These are phyloP conservation scores for Diaporthe ampelina DNA, from an alignment of 2,329 filamentous ascomycete genomes.

Conservation along the genomic window DNA sequence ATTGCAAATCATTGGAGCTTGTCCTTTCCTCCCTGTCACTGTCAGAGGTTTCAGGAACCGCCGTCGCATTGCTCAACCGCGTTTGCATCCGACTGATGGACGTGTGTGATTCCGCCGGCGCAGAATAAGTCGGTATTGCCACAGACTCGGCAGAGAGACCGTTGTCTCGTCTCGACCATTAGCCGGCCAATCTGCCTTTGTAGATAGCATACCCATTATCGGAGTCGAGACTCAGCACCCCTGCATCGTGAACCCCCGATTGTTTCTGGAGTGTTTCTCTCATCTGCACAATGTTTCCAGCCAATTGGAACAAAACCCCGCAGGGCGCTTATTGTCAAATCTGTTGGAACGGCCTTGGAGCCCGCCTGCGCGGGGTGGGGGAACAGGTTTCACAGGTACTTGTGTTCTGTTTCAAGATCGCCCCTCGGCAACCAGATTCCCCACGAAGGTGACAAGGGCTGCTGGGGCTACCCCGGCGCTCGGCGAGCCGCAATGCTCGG, in stretches of 20 bases:
- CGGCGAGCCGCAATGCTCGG: slow-evolving; percentile 17
- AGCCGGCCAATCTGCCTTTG: slow-evolving; percentile 13
- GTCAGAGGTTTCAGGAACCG: slow-evolving; percentile 16
- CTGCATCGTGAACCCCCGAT: slow-evolving; percentile 11
- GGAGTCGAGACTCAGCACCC: slow-evolving; percentile 22
- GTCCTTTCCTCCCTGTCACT: background rate
- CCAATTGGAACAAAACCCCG: slow-evolving; percentile 18
- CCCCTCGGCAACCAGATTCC: slow-evolving; percentile 7
- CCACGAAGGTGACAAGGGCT: background rate
- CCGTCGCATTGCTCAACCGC: slow-evolving; percentile 7
- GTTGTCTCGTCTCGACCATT: slow-evolving; percentile 7
- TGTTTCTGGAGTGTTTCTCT: slow-evolving; percentile 29
- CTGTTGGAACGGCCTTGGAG: background rate
- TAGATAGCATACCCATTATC: background rate
- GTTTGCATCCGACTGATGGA: slow-evolving; percentile 6
- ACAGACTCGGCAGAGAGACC: background rate
- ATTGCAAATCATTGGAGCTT: slow-evolving; percentile 12
- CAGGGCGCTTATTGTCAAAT: slow-evolving; percentile 21
- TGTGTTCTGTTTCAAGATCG: slow-evolving; percentile 32
- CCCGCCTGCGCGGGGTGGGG: slow-evolving; percentile 12
- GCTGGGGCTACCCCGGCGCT: slow-evolving; percentile 12
- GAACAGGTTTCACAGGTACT: slow-evolving; percentile 22
- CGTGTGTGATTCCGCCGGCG: background rate
- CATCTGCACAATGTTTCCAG: slow-evolving; percentile 32
- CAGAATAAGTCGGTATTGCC: background rate